Conservation (phyloP, 2,329 filamentous ascomycete genomes). For the Fusarium napiforme region DNA sequence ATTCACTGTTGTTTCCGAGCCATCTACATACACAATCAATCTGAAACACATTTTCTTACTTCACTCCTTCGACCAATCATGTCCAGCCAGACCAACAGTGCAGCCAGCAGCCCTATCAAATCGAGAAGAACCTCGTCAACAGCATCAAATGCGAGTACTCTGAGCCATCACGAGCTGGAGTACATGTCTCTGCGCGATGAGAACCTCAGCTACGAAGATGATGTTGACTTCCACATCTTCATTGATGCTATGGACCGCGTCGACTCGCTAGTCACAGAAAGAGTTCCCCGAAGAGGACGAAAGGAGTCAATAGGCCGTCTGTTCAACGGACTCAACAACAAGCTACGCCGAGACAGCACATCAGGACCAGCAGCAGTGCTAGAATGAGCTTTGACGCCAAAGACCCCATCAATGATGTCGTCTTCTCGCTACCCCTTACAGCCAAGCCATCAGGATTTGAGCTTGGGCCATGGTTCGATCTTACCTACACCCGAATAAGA, state of each 20-base stretch:
- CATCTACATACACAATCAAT: neutral
- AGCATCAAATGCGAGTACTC: constrained; percentile 34
- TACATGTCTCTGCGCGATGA: constrained; percentile 40
- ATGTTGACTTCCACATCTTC: constrained; percentile 42
- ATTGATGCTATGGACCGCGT: constrained; percentile 43
- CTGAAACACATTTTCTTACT: neutral
- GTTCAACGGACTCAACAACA: constrained; percentile 26
- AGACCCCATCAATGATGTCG: constrained; percentile 1
- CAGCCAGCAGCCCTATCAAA: constrained; percentile 26
- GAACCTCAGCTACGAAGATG: constrained; percentile 41
- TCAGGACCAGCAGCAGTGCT: constrained; percentile 9
- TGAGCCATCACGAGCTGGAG: constrained; percentile 37
- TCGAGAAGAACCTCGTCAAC: constrained; percentile 32
- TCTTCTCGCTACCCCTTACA: constrained; percentile 6
- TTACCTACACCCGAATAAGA: constrained; percentile 9
- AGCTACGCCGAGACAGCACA: constrained; percentile 31
- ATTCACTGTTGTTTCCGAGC: neutral
- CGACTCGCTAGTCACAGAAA: constrained; percentile 38
- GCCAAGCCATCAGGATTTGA: neutral
- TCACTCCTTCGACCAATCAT: constrained; percentile 14
- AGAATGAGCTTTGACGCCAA: constrained; percentile 5
- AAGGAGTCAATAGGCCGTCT: constrained; percentile 37
- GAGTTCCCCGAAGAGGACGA: constrained; percentile 16
- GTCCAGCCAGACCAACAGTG: constrained; percentile 19
- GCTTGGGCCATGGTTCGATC: constrained; percentile 1